Percentiles rank a stretch among this genome's conserved stretches.
Conservation (phyloP, 1,284 basidiomycete species). For the Malassezia sp. region DNA sequence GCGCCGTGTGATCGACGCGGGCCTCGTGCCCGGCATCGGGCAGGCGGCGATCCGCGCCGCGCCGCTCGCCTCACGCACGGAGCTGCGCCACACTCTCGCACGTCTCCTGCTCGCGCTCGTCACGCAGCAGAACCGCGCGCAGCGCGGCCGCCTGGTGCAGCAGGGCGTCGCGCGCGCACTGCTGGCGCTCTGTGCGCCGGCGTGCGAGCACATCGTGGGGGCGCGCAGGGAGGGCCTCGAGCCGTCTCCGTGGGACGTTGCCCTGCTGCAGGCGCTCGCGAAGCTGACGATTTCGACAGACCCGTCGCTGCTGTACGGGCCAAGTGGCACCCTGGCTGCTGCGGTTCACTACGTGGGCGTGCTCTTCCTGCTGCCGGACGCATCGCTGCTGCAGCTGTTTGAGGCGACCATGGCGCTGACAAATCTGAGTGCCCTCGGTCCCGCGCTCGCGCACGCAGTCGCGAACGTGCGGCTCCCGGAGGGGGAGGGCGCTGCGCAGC, state of each 20-base stretch:
- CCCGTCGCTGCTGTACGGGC: constrained; percentile 73
- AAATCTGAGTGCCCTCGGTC: constrained; percentile 63
- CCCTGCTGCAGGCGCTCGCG: constrained; percentile 73
- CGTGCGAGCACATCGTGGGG: constrained; percentile 1
- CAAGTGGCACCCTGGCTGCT: constrained; percentile 9
- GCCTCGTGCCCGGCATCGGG: constrained; percentile 21
- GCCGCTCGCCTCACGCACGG: neutral
- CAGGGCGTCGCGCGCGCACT: constrained; percentile 69
- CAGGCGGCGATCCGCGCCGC: constrained; percentile 15
- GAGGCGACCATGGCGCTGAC: constrained; percentile 91
- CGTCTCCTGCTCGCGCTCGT: constrained; percentile 18
- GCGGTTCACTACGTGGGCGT: constrained; percentile 19
- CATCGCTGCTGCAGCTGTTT: constrained; percentile 69
- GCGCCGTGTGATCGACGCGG: constrained; percentile 22
- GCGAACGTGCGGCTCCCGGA: no score
- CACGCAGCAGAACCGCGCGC: constrained; percentile 55
- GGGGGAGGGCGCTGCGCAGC: no score
- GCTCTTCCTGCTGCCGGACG: constrained; percentile 44
- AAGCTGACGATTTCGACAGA: constrained; percentile 84
- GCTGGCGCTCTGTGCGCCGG: constrained; percentile 50
- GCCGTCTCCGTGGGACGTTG: no score
- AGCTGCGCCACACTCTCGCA: constrained; percentile 8
- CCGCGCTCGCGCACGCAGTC: constrained; percentile 6
- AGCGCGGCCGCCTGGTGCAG: constrained; percentile 68
- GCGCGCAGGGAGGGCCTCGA: constrained; percentile 10